Percentiles rank a stretch among this genome's conserved stretches.
phyloP scores from a whole-genome alignment of 1,284 basidiomycete genomes.

The Takashimella tepidaria region DNA sequence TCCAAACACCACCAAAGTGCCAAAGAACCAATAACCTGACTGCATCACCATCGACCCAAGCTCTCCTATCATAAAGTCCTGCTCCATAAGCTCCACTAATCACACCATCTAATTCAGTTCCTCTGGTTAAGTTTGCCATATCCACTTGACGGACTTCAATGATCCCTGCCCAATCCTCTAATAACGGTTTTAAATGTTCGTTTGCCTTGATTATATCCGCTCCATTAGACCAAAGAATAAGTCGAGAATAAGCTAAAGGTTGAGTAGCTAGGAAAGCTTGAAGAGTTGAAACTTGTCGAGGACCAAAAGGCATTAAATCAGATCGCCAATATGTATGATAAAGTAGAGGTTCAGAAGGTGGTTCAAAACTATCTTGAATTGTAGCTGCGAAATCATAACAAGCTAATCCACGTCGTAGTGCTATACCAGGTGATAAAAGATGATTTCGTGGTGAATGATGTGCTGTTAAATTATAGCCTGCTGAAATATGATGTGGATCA shows the following conservation, averaged over 20 bases:
- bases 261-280: conserved; percentile 88
- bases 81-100: conserved; percentile 42
- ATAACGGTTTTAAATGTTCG: conserved; percentile 59
- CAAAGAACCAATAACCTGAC: conserved; percentile 79
- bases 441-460: conserved; percentile 56
- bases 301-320: conserved; percentile 70
- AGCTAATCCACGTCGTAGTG: conserved; percentile 68
- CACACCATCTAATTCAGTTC: conserved; percentile 64
- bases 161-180: conserved; percentile 60
- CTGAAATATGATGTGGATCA: conserved; percentile 51
- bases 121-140: conserved; percentile 60
- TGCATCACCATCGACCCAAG: conserved; percentile 91
- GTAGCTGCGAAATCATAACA: conserved; percentile 85
- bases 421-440: conserved; percentile 70
- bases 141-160: conserved; percentile 67
- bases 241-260: conserved; percentile 57
- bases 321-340: conserved; percentile 88
- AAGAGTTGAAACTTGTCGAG: conserved; percentile 78
- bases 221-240: conserved; percentile 85
- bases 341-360: conserved; percentile 53
- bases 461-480: conserved; percentile 64
- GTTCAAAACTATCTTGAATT: conserved; percentile 49
- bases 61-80: conserved; percentile 58
- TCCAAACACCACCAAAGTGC: conserved; percentile 84
- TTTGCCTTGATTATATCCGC: conserved; percentile 56